phyloP scores from a whole-genome alignment of 108 stramenopile species.

The Discostella stelligeroides region DNA sequence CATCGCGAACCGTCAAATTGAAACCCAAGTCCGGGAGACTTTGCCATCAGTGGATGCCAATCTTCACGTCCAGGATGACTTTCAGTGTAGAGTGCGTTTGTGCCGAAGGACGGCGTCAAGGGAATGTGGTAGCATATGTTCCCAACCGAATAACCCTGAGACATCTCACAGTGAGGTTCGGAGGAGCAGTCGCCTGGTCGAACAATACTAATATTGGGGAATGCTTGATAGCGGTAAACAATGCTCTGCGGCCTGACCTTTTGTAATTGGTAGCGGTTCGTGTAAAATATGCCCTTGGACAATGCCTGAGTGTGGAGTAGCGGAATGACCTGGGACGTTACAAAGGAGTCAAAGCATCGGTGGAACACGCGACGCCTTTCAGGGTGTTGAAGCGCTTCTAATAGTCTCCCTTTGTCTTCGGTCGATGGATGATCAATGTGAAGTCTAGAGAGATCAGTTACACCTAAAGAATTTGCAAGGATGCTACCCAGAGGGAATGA shows the following conservation, averaged over 20 bases:
- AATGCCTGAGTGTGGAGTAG: slow-evolving; percentile 70
- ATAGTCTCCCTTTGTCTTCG: slow-evolving; percentile 43
- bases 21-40: slow-evolving; percentile 68
- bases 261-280: slow-evolving; percentile 40
- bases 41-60: slow-evolving; percentile 65
- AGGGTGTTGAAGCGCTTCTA: slow-evolving; percentile 51
- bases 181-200: slow-evolving; percentile 66
- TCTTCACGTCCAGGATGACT: slow-evolving; percentile 74
- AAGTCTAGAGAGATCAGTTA: slow-evolving; percentile 57
- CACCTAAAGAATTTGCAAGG: slow-evolving; percentile 62
- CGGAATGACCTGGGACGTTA: slow-evolving; percentile 74
- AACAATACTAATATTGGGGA: slow-evolving; percentile 69
- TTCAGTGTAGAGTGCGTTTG: slow-evolving; percentile 68
- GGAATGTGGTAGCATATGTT: slow-evolving; percentile 75
- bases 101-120: slow-evolving; percentile 66
- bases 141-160: slow-evolving; percentile 63
- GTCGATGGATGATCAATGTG: slow-evolving; percentile 48
- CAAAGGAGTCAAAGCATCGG: slow-evolving; percentile 69
- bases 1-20: slow-evolving; percentile 77
- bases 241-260: slow-evolving; percentile 45
- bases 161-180: slow-evolving; percentile 68
- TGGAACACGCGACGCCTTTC: slow-evolving; percentile 56
- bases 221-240: slow-evolving; percentile 73
- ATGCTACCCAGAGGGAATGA: slow-evolving; percentile 64
- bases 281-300: slow-evolving; percentile 57